Conservation (phyloP, 2,329 filamentous ascomycete species). For the Xylariaceae sp. region DNA sequence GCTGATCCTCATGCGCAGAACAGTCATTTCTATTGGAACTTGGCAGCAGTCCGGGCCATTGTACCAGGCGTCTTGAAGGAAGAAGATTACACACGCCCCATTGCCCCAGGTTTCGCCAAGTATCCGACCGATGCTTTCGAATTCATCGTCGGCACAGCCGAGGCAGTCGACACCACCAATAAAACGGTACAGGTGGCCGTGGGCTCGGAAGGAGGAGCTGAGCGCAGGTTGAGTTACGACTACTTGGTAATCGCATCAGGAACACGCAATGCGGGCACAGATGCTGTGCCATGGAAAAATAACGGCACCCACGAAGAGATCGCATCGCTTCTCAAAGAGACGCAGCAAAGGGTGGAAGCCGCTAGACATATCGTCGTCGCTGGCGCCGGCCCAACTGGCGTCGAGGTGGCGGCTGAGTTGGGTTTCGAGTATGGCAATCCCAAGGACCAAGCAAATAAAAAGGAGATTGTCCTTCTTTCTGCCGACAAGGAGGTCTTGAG, state of each 20-base stretch:
- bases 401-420: slow-evolving; percentile 52
- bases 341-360: slow-evolving; percentile 36
- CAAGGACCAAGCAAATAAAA: slow-evolving; percentile 38
- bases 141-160: slow-evolving; percentile 47
- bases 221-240: slow-evolving; percentile 42
- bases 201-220: slow-evolving; percentile 22
- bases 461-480: slow-evolving; percentile 45
- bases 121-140: slow-evolving; percentile 46
- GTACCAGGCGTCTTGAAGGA: slow-evolving; percentile 45
- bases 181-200: slow-evolving; percentile 39
- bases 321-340: slow-evolving; percentile 35
- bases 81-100: slow-evolving; percentile 45
- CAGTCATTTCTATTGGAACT: slow-evolving; percentile 54
- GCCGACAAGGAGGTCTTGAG: slow-evolving; percentile 37
- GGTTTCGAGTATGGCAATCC: slow-evolving; percentile 42
- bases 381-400: slow-evolving; percentile 51
- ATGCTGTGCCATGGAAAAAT: slow-evolving; percentile 47
- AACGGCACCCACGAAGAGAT: slow-evolving; percentile 42
- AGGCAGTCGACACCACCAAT: slow-evolving; percentile 34
- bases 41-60: slow-evolving; percentile 51
- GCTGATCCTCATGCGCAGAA: slow-evolving; percentile 35
- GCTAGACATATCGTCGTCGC: slow-evolving; percentile 51
- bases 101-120: slow-evolving; percentile 43
- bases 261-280: slow-evolving; percentile 36
- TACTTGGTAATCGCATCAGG: slow-evolving; percentile 55